These are phyloP conservation scores for Ilyonectria destructans DNA, from an alignment of 2,329 filamentous ascomycete genomes.

Conservation along the genomic window DNA sequence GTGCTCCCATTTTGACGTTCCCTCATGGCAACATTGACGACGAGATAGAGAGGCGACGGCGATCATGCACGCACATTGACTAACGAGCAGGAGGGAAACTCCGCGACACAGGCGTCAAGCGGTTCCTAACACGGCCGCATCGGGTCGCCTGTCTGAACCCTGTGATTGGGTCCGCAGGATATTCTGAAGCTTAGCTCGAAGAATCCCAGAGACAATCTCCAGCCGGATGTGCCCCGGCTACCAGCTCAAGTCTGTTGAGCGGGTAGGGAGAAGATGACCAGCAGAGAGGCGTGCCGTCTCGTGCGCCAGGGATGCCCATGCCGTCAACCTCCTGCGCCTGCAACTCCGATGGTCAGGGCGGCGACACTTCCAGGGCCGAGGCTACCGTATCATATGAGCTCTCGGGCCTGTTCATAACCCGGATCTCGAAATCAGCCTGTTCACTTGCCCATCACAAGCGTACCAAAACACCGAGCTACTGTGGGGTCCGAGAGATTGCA, in stretches of 20 bases:
- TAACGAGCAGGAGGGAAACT: constrained; percentile 29
- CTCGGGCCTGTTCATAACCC: constrained; percentile 19
- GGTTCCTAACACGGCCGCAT: constrained; percentile 45
- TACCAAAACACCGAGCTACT: constrained; percentile 29
- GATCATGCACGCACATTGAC: constrained; percentile 23
- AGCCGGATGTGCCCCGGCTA: constrained; percentile 27
- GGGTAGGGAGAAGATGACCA: constrained; percentile 19
- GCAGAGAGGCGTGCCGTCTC: constrained; percentile 13
- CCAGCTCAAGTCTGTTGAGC: background rate
- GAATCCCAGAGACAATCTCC: constrained; percentile 40
- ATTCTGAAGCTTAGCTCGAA: constrained; percentile 44
- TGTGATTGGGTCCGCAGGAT: constrained; percentile 44
- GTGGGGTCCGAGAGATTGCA: constrained; percentile 45
- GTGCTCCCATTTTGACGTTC: constrained; percentile 40
- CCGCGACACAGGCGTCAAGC: constrained; percentile 44
- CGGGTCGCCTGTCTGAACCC: constrained; percentile 48
- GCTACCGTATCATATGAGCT: constrained; percentile 15
- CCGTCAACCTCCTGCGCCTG: constrained; percentile 21
- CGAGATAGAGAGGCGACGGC: constrained; percentile 15
- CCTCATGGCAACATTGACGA: constrained; percentile 32
- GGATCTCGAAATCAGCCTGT: constrained; percentile 30
- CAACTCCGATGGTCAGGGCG: constrained; percentile 28
- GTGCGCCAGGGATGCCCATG: constrained; percentile 23
- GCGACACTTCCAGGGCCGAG: constrained; percentile 20
- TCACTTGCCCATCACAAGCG: constrained; percentile 19